Evolutionary conservation across 192 early-diverging fungal genomes (phyloP), one percentile per base, ranked within the genome.

Genomic region (Podochytrium sp.): DNA sequence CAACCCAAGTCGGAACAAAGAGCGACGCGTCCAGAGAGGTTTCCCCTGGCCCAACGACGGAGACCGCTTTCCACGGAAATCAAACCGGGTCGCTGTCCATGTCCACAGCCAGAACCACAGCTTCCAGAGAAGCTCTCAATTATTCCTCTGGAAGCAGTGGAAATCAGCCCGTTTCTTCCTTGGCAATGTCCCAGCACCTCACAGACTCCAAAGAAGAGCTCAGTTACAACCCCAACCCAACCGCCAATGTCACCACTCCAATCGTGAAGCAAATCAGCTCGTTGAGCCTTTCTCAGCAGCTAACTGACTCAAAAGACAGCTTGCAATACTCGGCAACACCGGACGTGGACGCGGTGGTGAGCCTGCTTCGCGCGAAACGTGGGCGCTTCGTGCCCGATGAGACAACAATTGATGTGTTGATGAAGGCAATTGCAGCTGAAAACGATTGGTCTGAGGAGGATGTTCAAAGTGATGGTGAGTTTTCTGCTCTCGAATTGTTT

Each of bases 401-500:
- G 12, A 55, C 51, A 3, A 12, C 66, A 4, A 50, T 69, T 14
- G 25, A 51, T 6, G 34, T 37, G 12, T 18, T 69, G 4, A 51
- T 69, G 66, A 33, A 25, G 20, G 66, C 35, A 23, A 69, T 69
- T 69, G 50, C 50, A 3, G 25, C 32, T 7, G 66, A 69, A 18
- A 55, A 56, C 23, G 35, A 33, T 14, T 69, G 66, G 66, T 23
- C 33, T 34, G 18, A 51, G 4, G 50, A 69, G 6, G 66, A 69
- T 35, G 18, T 69, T 14, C 5, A 20, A 14, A 35, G 18, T 20
- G 66, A 69, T 41, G 20, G 52, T 55, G 30, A 23, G 52, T 55
- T 55, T 23, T n/a, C n/a, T n/a, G n/a, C n/a, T n/a, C n/a, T n/a
- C n/a, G n/a, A n/a, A n/a, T n/a, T n/a, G n/a, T n/a, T n/a, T n/a